A percentile compares a stretch with the other conserved stretches of the same genome.
phyloP scores from a whole-genome alignment of 2,329 filamentous ascomycete genomes.

The Pseudogymnoascus sp. region DNA sequence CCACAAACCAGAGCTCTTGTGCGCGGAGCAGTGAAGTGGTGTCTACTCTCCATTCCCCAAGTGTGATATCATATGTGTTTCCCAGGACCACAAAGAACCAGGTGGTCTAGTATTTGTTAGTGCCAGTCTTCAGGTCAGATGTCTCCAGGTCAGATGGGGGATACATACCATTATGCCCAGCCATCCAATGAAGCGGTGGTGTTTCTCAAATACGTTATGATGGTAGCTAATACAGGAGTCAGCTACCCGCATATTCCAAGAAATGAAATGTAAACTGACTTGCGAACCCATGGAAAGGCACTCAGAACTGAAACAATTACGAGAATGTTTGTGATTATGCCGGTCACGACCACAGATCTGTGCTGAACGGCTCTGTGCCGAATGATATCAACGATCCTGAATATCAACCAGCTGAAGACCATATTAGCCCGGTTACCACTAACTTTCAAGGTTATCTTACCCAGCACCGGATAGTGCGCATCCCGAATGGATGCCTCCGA shows the following conservation, averaged over 20 bases:
- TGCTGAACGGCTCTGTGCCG: constrained; percentile 28
- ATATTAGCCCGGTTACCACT: constrained; percentile 12
- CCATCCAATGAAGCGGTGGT: constrained; percentile 37
- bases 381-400: constrained; percentile 33
- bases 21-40: constrained; percentile 29
- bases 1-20: constrained; percentile 35
- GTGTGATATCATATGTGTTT: constrained; percentile 31
- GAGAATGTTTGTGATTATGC: constrained; percentile 32
- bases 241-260: constrained; percentile 11
- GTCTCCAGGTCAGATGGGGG: neutral
- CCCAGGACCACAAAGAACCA: constrained; percentile 34
- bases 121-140: neutral
- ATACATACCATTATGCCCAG: constrained; percentile 30
- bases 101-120: constrained; percentile 25
- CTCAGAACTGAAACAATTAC: constrained; percentile 33
- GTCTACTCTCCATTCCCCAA: constrained; percentile 28
- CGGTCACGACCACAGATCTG: constrained; percentile 30
- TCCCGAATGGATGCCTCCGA: constrained; percentile 36
- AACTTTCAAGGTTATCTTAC: constrained; percentile 20
- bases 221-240: constrained; percentile 27
- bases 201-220: constrained; percentile 35
- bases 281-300: constrained; percentile 35
- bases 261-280: constrained; percentile 26
- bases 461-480: constrained; percentile 33
- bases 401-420: constrained; percentile 30